phyloP scores from a whole-genome alignment of 139 green algal species.

The Chlorella sp. region DNA sequence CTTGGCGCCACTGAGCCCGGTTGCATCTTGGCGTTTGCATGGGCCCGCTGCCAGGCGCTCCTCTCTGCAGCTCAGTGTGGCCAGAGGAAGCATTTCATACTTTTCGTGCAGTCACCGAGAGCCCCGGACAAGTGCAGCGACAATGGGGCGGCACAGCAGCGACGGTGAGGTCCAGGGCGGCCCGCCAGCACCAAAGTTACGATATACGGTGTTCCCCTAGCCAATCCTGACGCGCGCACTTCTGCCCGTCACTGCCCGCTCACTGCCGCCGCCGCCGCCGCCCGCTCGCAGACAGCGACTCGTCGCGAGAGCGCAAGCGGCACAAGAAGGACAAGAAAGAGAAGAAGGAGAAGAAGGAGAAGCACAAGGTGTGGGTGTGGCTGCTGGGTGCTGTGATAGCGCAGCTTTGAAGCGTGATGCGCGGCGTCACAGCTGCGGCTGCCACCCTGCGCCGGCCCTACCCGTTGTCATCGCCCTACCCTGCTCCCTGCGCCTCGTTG shows the following conservation, averaged over 20 bases:
- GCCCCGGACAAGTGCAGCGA: too few species aligned
- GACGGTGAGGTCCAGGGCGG: background rate
- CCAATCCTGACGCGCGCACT: background rate
- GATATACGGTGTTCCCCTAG: background rate
- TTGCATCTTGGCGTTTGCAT: too few species aligned
- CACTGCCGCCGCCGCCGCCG: background rate
- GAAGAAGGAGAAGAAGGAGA: constrained; percentile 55
- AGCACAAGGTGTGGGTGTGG: constrained; percentile 14
- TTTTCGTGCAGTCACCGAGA: too few species aligned
- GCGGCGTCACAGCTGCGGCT: too few species aligned
- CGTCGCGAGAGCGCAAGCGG: constrained; percentile 6
- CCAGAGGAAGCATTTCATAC: too few species aligned
- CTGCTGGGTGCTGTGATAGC: too few species aligned
- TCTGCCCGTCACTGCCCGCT: background rate
- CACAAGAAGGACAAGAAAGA: constrained; percentile 43
- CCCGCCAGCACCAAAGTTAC: too few species aligned
- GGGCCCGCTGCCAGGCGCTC: too few species aligned
- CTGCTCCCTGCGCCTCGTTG: background rate
- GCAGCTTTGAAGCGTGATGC: too few species aligned
- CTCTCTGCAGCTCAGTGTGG: too few species aligned
- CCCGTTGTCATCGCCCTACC: background rate
- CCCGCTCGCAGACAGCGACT: constrained; percentile 1
- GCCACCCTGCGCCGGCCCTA: too few species aligned
- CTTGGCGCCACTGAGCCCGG: too few species aligned
- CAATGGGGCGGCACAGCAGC: constrained; percentile 2